Conservation (phyloP, 108 stramenopile genomes). For the Cyclotella cryptica region DNA sequence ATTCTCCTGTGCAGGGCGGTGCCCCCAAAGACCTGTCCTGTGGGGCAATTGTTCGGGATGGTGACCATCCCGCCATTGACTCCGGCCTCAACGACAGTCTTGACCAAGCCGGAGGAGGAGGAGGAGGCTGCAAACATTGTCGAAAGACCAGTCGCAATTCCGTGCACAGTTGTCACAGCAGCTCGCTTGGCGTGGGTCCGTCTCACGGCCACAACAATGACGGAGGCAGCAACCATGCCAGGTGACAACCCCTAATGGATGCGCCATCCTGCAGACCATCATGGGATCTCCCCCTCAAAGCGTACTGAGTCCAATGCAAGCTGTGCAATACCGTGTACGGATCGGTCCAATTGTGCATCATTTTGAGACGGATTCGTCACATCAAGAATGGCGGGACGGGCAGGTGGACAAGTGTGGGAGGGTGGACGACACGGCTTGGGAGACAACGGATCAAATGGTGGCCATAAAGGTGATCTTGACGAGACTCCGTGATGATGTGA, state of each 20-base stretch:
- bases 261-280: slow-evolving; percentile 14
- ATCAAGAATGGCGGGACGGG: too few relatives aligned
- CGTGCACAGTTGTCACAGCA: slow-evolving; percentile 20
- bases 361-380: slow-evolving; percentile 33
- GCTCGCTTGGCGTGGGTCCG: background rate
- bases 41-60: too few relatives aligned
- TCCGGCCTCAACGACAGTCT: too few relatives aligned
- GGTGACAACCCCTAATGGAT: background rate
- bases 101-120: background rate
- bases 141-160: slow-evolving; percentile 7
- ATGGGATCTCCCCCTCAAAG: slow-evolving; percentile 34
- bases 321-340: slow-evolving; percentile 46
- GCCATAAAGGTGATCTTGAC: slow-evolving; percentile 39
- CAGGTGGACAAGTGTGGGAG: background rate
- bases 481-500: too few relatives aligned
- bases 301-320: slow-evolving; percentile 45
- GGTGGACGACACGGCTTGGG: slow-evolving; percentile 33
- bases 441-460: slow-evolving; percentile 49
- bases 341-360: slow-evolving; percentile 35
- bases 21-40: slow-evolving; percentile 29
- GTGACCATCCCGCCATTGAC: too few relatives aligned
- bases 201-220: background rate
- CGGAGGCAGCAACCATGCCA: background rate
- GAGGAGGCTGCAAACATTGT: slow-evolving; percentile 7
- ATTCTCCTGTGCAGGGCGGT: slow-evolving; percentile 31